Base-by-base conservation (phyloP, 257 asterid genomes). In the Cordia subcordata region DNA sequence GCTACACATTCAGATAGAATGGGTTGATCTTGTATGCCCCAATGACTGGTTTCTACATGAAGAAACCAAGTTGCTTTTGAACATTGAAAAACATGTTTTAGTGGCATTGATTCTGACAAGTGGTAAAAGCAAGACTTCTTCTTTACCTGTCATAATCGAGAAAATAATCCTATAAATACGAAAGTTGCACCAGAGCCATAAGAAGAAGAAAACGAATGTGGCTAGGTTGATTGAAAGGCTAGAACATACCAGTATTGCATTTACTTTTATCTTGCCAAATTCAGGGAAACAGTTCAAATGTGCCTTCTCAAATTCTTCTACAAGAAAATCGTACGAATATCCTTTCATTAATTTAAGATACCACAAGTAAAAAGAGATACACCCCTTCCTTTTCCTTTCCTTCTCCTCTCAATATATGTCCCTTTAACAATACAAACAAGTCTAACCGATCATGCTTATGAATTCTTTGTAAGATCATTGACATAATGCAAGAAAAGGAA, bases 281-380 rank as follows among this genome's bases (percentile, higher is more conserved):
- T 77, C 77, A 0, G 85, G 94, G 76, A 81, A 87, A 71, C 88
- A 87, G 79, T 63, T 77, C 62, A 77, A 77, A 71, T 87, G 96
- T 5, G 68, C 63, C 68, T 47, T 68, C 68, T 82, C 88, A 16
- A 87, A 74, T 75, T 78, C 84, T 73, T 79, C 94, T 87, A 67
- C 68, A 75, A 67, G 35, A 62, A 65, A 58, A 17, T 23, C 53
- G 57, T 42, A 63, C 10, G 14, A 12, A 15, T 22, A 47, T 20
- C 5, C 37, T 8, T 57, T 37, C 27, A 57, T 19, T 15, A 19
- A 12, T 37, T 35, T 4, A 58, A 18, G 5, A 37, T 42, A 57
- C 27, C 46, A 57, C 13, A 35, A 40, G 11, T 27, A 27, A n/a
- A n/a, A n/a, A n/a, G n/a, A n/a, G n/a, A n/a, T n/a, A n/a, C n/a